Conservation (phyloP, 306 rosid species). For the Casuarina cunninghamiana region DNA sequence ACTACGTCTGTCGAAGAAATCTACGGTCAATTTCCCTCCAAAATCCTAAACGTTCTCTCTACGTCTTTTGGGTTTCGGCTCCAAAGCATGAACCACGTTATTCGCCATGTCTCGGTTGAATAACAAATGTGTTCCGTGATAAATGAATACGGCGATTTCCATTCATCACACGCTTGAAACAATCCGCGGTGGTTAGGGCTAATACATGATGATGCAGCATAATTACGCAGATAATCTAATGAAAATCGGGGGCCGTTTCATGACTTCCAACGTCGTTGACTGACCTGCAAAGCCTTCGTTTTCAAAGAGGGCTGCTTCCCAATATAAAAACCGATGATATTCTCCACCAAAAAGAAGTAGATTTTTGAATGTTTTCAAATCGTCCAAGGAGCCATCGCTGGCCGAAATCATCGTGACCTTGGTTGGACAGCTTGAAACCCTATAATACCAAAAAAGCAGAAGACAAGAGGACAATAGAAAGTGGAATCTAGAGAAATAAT, state of each 20-base stretch:
- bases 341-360: no score
- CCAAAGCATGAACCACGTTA: constrained; percentile 1
- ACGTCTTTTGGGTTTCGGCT: not conserved
- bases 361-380: no score
- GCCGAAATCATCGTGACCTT: not conserved
- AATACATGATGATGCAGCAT: not conserved
- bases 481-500: not conserved
- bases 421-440: not conserved
- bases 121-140: no score
- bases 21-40: not conserved
- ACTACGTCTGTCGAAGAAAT: not conserved
- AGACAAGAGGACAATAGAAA: not conserved
- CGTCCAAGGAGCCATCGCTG: no score
- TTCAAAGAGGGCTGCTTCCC: not conserved
- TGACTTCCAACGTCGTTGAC: not conserved
- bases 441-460: not conserved
- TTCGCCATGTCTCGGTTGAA: no score
- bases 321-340: not conserved
- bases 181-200: no score
- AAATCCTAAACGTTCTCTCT: not conserved
- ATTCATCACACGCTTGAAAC: not conserved
- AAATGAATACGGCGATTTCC: no score
- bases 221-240: not conserved
- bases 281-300: constrained; percentile 5
- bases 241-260: not conserved